A percentile compares a stretch with the other conserved stretches of the same genome.
Evolutionary conservation across 2,329 filamentous ascomycete species (phyloP).

Genomic region (Xylariaceae sp.): DNA sequence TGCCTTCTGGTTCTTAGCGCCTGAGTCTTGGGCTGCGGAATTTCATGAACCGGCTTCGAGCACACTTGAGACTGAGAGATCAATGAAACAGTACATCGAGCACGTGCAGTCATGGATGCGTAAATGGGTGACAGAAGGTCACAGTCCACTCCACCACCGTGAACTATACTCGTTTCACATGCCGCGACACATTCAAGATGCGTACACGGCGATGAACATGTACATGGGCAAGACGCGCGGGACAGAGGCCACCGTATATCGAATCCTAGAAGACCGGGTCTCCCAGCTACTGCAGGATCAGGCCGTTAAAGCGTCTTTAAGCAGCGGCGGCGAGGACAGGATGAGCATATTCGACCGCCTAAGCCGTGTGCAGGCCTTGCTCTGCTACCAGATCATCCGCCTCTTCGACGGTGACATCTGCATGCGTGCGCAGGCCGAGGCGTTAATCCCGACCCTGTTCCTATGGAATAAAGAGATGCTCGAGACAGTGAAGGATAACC

Average conservation of each 20-base stretch:
- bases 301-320: conserved; percentile 24
- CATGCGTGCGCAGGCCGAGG: conserved; percentile 43
- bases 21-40: conserved; percentile 34
- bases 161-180: conserved; percentile 35
- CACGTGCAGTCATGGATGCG: conserved; percentile 34
- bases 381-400: conserved; percentile 44
- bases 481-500: conserved; percentile 22
- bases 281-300: conserved; percentile 36
- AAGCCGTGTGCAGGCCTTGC: conserved; percentile 36
- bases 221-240: conserved; percentile 32
- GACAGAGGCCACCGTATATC: conserved; percentile 24
- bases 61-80: conserved; percentile 9
- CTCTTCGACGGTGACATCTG: conserved; percentile 46
- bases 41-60: conserved; percentile 15
- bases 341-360: conserved; percentile 32
- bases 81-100: conserved; percentile 40
- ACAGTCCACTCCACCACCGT: conserved; percentile 36
- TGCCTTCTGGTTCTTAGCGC: conserved; percentile 31
- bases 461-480: conserved; percentile 36
- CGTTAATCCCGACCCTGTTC: conserved; percentile 39
- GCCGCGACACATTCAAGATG: conserved; percentile 39
- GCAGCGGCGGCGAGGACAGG: conserved; percentile 6
- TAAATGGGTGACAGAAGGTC: conserved; percentile 34
- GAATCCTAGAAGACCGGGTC: conserved; percentile 37
- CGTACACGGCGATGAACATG: conserved; percentile 34